These are phyloP conservation scores for Salvia sclarea DNA, from an alignment of 305 asterid genomes.

Conservation along the genomic window DNA sequence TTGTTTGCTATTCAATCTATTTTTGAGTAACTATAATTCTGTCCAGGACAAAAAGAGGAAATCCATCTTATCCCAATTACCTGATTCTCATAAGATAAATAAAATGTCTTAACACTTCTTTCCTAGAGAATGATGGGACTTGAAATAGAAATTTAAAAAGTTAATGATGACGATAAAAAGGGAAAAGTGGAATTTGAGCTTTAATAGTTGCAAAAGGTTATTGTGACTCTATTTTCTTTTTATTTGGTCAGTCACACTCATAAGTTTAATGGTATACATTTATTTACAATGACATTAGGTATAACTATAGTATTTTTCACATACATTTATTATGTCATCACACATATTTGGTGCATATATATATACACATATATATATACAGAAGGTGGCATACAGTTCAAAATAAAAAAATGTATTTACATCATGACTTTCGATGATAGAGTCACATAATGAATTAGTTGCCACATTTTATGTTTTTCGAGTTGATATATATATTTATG, in stretches of 20 bases:
- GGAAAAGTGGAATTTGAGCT: not conserved
- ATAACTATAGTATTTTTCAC: no score
- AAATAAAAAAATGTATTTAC: not conserved
- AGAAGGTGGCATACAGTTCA: no score
- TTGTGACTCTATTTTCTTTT: not conserved
- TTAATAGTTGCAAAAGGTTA: not conserved
- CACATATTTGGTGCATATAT: not conserved
- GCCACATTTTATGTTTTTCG: not conserved
- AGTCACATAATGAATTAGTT: conserved; percentile 18
- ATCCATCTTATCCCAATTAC: not conserved
- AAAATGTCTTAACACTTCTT: not conserved
- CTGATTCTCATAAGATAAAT: not conserved
- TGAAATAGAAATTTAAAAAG: not conserved
- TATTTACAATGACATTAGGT: not conserved
- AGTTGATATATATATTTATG: not conserved
- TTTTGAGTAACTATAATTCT: not conserved
- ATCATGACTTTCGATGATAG: not conserved
- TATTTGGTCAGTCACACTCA: not conserved
- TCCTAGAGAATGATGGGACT: not conserved
- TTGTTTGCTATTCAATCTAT: not conserved
- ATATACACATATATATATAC: no score
- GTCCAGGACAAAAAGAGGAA: not conserved
- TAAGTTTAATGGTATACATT: not conserved
- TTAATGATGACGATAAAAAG: not conserved
- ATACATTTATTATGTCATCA: not conserved